Evolutionary conservation across 176 grass and related monocot genomes (phyloP), one percentile per base, ranked within the genome.

Genomic region (Rhynchospora tenuis): DNA sequence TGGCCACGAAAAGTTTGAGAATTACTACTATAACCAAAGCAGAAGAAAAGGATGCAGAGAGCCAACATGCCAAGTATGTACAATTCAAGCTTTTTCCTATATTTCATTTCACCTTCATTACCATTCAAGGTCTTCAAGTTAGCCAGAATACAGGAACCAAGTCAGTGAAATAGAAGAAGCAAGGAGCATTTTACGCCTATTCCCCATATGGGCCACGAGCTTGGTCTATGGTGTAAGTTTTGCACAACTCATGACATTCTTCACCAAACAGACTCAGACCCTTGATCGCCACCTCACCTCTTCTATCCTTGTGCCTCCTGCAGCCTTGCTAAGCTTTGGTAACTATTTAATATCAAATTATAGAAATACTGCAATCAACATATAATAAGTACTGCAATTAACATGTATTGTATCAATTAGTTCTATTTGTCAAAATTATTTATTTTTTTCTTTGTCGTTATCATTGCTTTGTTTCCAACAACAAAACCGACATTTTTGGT

Each of bases 201-300:
- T 93, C 7, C 83, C 86, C 7, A 93, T 93, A 46, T 88, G 91
- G 91, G 86, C 91, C 8, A 46, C 91, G 2, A 83, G 83, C 83
- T 59, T 93, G 16, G 58, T 88, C 51, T 88, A 86, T 11, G 24
- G 73, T 5, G 20, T 52, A 44, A 67, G 65, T 17, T 59, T 48
- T 9, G 43, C 87, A 0, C 85, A 88, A 27, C 58, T 67, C 4
- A 7, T 33, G 2, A 94, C 89, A n/a, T 84, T 94, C n/a, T 91
- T 88, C 79, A 86, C 87, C 4, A 94, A 91, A 43, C 82, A 91
- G 64, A 84, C 75, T 9, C 60, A 48, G 59, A 82, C 87, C 17
- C 76, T 94, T 29, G 79, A 94, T 55, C 86, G 87, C 27, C 62
- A 84, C 13, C 54, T 91, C 23, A 56, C 86, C 28, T 76, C 69